A percentile compares a stretch with the other conserved stretches of the same genome.
Evolutionary conservation across 2,329 filamentous ascomycete genomes (phyloP).

Genomic region (Malbranchea zuffiana): DNA sequence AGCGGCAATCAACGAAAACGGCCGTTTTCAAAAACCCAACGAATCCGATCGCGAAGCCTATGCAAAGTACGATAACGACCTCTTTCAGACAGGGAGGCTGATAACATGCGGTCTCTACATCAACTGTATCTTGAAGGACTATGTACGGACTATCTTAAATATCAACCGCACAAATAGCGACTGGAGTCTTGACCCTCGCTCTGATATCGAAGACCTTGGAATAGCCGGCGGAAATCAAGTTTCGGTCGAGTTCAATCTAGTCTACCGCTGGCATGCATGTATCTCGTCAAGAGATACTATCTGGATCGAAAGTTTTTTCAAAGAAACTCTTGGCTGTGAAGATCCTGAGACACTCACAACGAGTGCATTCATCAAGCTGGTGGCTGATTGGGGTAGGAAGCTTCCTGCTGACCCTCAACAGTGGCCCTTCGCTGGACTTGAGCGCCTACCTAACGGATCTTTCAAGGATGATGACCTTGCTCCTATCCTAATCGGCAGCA

Average conservation of each 20-base stretch:
- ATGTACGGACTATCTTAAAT: conserved; percentile 24
- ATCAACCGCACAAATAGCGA: conserved; percentile 32
- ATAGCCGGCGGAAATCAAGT: conserved; percentile 42
- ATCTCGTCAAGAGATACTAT: conserved; percentile 57
- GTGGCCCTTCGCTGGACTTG: conserved; percentile 51
- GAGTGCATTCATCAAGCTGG: conserved; percentile 31
- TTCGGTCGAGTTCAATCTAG: conserved; percentile 43
- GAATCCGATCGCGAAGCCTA: conserved; percentile 30
- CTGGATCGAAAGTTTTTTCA: conserved; percentile 58
- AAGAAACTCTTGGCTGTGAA: conserved; percentile 17
- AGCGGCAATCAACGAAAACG: conserved; percentile 34
- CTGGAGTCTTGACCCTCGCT: conserved; percentile 37
- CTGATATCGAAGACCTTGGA: conserved; percentile 25
- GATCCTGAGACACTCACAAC: conserved; percentile 21
- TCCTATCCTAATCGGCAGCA: conserved; percentile 48
- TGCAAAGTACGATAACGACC: conserved; percentile 25
- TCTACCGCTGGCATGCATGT: conserved; percentile 52
- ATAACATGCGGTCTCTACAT: conserved; percentile 26
- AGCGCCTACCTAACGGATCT: conserved; percentile 49
- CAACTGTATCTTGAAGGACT: conserved; percentile 28
- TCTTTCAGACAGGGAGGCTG: conserved; percentile 27
- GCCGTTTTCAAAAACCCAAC: conserved; percentile 23
- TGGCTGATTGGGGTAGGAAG: conserved; percentile 46
- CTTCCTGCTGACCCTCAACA: conserved; percentile 51
- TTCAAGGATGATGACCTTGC: conserved; percentile 61